Percentiles rank a stretch among this genome's conserved stretches.
These are phyloP conservation scores for Verticillium albo-atrum DNA, from an alignment of 2,329 filamentous ascomycete genomes.

Conservation along the genomic window DNA sequence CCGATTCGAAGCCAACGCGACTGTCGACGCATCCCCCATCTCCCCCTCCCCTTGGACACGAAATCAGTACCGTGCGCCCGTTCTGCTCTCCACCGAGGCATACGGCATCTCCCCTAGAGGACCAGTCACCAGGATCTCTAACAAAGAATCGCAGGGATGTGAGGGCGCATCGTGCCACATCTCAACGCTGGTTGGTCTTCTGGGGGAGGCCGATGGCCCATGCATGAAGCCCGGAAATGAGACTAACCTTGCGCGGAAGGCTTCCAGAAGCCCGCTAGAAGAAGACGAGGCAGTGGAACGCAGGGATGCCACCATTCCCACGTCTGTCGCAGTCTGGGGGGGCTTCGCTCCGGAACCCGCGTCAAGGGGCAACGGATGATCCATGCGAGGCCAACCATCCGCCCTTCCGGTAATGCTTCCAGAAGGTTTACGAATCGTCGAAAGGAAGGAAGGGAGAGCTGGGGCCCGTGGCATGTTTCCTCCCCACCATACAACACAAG, in stretches of 20 bases:
- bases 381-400: slow-evolving; percentile 5
- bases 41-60: background rate
- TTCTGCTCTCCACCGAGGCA: background rate
- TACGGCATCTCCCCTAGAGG: background rate
- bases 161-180: background rate
- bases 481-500: slow-evolving; percentile 3
- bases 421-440: slow-evolving; percentile 5
- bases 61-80: background rate
- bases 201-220: slow-evolving; percentile 12
- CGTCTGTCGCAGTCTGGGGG: background rate
- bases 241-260: slow-evolving; percentile 25
- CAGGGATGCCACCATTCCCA: background rate
- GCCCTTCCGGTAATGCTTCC: slow-evolving; percentile 11
- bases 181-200: background rate
- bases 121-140: slow-evolving; percentile 8
- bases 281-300: slow-evolving; percentile 5
- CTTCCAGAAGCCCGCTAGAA: slow-evolving; percentile 29
- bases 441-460: background rate
- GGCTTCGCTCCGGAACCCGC: background rate
- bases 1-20: background rate
- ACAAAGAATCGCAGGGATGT: slow-evolving; percentile 3
- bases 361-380: background rate
- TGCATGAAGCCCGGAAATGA: slow-evolving; percentile 22
- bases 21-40: background rate
- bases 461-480: background rate